phyloP scores from a whole-genome alignment of 2,329 filamentous ascomycete species.

The Pochonia chlamydosporia region DNA sequence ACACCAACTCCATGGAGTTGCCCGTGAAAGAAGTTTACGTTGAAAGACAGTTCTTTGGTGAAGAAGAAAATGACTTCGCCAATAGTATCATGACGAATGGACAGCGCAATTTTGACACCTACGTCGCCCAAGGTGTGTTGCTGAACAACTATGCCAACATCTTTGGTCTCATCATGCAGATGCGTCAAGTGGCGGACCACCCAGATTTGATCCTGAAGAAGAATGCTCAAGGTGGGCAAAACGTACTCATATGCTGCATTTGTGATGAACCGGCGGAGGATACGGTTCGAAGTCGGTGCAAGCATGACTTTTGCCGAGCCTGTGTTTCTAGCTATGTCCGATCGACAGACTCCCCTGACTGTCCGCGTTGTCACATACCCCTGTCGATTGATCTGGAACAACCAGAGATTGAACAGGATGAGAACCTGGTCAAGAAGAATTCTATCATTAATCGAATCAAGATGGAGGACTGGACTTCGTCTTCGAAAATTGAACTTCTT shows the following conservation, averaged over 20 bases:
- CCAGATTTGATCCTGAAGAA: conserved; percentile 92
- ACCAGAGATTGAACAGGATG: conserved; percentile 90
- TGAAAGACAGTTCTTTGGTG: conserved; percentile 92
- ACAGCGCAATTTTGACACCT: conserved; percentile 86
- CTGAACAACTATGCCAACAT: conserved; percentile 99
- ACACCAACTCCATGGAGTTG: conserved; percentile 92
- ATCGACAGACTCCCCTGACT: conserved; percentile 72
- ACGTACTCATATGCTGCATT: conserved; percentile 85
- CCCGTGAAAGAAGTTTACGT: conserved; percentile 91
- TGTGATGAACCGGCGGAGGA: conserved; percentile 97
- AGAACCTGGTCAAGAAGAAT: conserved; percentile 80
- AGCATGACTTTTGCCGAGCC: conserved; percentile 61
- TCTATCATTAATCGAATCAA: conserved; percentile 98
- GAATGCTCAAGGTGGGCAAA: conserved; percentile 77
- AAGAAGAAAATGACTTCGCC: conserved; percentile 93
- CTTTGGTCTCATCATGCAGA: conserved; percentile 97
- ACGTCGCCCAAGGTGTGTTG: conserved; percentile 88
- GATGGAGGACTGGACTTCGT: conserved; percentile 98
- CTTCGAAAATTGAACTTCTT: conserved; percentile 94
- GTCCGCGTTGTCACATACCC: conserved; percentile 85
- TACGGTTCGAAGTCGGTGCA: conserved; percentile 84
- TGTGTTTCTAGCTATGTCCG: conserved; percentile 53
- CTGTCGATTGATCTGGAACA: conserved; percentile 91
- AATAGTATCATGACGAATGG: conserved; percentile 92
- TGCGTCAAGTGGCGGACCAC: conserved; percentile 96